Evolutionary conservation across 2,329 filamentous ascomycete species (phyloP).

Genomic region (Colletotrichum chlorophyti): DNA sequence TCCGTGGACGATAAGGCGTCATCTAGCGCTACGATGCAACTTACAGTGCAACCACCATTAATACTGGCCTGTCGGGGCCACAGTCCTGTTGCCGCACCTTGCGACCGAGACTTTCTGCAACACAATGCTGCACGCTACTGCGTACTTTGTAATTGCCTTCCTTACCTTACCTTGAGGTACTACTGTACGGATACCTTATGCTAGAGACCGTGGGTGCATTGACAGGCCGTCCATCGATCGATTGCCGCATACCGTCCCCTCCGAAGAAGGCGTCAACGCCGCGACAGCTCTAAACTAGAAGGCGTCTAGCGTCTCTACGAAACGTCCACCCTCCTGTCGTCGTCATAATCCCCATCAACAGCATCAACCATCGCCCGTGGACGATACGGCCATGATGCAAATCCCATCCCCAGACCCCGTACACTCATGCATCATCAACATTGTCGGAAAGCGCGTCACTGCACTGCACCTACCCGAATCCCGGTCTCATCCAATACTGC

Average conservation of each 20-base stretch:
- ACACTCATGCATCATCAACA: background rate
- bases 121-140: background rate
- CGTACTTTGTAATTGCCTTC: background rate
- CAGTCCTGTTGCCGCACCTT: too few species aligned
- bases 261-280: background rate
- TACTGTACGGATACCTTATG: background rate
- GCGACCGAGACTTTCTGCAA: background rate
- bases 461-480: too few species aligned
- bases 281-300: slow-evolving; percentile 11
- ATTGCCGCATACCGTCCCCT: background rate
- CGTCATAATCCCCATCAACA: background rate
- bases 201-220: too few species aligned
- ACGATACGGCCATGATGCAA: background rate
- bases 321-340: background rate
- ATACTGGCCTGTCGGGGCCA: too few species aligned
- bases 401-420: background rate
- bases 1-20: slow-evolving; percentile 17
- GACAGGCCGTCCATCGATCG: background rate
- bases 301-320: slow-evolving; percentile 8
- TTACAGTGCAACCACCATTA: too few species aligned
- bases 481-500: too few species aligned
- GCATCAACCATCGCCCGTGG: slow-evolving; percentile 8
- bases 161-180: background rate
- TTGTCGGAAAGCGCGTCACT: background rate
- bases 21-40: slow-evolving; percentile 6